Evolutionary conservation across 2,329 filamentous ascomycete species (phyloP), one percentile per base, ranked within the genome.

Genomic region (Pyrenochaeta sp.): DNA sequence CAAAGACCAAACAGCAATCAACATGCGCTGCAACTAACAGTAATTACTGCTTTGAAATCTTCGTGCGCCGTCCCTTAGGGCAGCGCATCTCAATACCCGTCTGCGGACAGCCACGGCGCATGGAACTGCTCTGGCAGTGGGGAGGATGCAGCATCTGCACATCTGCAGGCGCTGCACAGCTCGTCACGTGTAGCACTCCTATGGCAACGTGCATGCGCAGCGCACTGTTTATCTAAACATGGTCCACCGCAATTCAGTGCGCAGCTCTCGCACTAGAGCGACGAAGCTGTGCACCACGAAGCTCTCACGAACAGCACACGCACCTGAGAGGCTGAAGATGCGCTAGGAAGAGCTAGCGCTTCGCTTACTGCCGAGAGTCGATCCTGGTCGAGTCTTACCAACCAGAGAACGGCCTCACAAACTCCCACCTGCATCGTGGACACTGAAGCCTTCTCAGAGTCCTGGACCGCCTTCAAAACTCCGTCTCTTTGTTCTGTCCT

Each of bases 261-360:
- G 27, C 14, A 20, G 23, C 44, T 32, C 39, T 5, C 20, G 23
- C 23, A 27, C 23, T 27, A 9, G 4, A 4, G 23, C 9, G 23
- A 4, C 9, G 23, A 27, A 27, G 23, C 23, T 27, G 23, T 27
- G 23, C 23, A 27, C 23, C 63, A 63, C 62, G 56, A 61, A 61
- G 52, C 48, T 58, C 45, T 55, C 59, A 46, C 64, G 59, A 62
- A 62, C 56, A 42, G 46, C 53, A 62, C 58, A 58, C 59, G 51
- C 45, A 31, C 48, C 18, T 12, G 31, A 41, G 36, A 54, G 50
- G 53, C 53, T 53, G 27, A 48, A 27, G 20, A 12, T 27, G 40
- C 46, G 58, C 56, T 62, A 60, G 47, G 15, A 21, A 31, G 45
- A 36, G 27, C 10, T 32, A n/a, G 35, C 23, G 23, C 23, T 9